Evolutionary conservation across 176 grass and related monocot species (phyloP).

Genomic region (Dactylis glomerata): DNA sequence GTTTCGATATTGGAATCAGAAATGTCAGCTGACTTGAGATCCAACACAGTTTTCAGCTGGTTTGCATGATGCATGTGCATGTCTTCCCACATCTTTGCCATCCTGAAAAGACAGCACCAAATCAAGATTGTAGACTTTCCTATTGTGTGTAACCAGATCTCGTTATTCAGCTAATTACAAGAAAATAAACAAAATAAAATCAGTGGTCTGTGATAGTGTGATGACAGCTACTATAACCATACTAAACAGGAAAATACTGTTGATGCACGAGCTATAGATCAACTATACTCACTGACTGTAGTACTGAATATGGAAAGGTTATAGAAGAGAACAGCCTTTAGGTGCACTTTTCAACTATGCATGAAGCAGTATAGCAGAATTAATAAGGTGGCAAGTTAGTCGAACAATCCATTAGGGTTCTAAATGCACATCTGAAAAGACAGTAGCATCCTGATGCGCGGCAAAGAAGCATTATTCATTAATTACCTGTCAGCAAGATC

Average conservation of each 20-base stretch:
- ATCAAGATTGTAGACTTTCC: constrained; percentile 2
- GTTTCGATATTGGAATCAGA: constrained; percentile 73
- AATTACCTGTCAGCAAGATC: constrained; percentile 78
- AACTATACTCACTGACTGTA: neutral
- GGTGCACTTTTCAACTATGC: neutral
- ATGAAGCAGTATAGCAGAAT: neutral
- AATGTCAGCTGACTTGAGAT: constrained; percentile 70
- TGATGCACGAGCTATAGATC: neutral
- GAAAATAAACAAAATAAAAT: neutral
- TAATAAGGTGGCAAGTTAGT: neutral
- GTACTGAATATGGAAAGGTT: neutral
- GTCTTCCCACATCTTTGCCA: constrained; percentile 94
- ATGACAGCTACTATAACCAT: neutral
- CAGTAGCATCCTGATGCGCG: neutral
- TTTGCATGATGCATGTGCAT: constrained; percentile 67
- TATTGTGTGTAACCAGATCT: neutral
- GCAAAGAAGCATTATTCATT: constrained; percentile 2
- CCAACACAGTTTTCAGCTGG: constrained; percentile 60
- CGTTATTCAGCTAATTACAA: neutral
- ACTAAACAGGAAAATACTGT: neutral
- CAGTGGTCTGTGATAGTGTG: neutral
- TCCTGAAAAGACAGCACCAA: constrained; percentile 54
- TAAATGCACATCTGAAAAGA: neutral
- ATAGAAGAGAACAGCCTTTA: neutral
- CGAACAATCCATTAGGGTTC: neutral